phyloP scores from a whole-genome alignment of 108 stramenopile genomes.

The Discostella pseudostelligera region DNA sequence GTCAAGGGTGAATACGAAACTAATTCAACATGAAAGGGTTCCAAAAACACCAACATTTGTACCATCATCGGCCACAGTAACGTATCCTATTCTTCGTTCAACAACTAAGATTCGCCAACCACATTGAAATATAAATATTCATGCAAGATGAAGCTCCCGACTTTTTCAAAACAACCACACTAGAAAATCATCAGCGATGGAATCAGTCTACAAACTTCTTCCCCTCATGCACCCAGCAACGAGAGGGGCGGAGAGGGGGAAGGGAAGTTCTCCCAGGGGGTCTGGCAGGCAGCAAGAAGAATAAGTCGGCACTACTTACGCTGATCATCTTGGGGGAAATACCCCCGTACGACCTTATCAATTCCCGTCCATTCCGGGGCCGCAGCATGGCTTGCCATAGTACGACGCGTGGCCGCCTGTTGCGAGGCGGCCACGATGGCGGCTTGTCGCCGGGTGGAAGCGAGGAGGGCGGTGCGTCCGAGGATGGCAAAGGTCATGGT shows the following conservation, averaged over 20 bases:
- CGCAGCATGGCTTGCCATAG: slow-evolving; percentile 58
- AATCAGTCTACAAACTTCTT: too few species aligned
- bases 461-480: slow-evolving; percentile 50
- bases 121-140: too few species aligned
- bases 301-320: too few species aligned
- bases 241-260: neutral
- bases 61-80: too few species aligned
- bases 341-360: slow-evolving; percentile 80
- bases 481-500: slow-evolving; percentile 36
- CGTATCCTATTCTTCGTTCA: too few species aligned
- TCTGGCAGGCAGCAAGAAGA: too few species aligned
- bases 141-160: too few species aligned
- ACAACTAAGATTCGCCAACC: too few species aligned
- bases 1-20: neutral
- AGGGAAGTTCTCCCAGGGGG: too few species aligned
- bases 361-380: slow-evolving; percentile 85
- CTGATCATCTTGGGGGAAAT: slow-evolving; percentile 81
- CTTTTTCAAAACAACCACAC: too few species aligned
- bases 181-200: too few species aligned
- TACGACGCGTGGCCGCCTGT: slow-evolving; percentile 59
- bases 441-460: slow-evolving; percentile 53
- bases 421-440: slow-evolving; percentile 27
- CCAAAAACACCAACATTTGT: neutral
- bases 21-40: neutral
- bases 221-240: too few species aligned